Conservation (phyloP, 768 basidiomycete species). For the Ramaria sp. region DNA sequence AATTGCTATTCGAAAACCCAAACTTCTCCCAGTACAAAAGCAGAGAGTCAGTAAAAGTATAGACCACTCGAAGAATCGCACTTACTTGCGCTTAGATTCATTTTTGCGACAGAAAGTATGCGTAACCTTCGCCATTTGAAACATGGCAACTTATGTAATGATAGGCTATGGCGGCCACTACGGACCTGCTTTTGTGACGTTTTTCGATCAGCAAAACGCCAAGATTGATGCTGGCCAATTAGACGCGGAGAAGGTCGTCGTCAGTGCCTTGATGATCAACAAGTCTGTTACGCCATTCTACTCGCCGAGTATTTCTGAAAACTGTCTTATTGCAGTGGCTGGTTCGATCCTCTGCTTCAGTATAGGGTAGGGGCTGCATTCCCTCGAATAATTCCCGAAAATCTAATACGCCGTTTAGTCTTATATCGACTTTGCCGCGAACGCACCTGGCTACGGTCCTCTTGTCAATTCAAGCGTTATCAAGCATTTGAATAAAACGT, state of each 20-base stretch:
- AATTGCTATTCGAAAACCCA: constrained; percentile 47
- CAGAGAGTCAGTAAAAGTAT: constrained; percentile 27
- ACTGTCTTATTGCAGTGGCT: constrained; percentile 31
- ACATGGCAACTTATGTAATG: not conserved
- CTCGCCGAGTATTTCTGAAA: not conserved
- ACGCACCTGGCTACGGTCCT: constrained; percentile 59
- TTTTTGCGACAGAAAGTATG: constrained; percentile 43
- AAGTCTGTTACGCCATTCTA: constrained; percentile 26
- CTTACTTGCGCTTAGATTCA: constrained; percentile 30
- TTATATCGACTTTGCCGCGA: constrained; percentile 45
- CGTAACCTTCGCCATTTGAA: not conserved
- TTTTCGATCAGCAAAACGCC: constrained; percentile 51
- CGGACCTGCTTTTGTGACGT: constrained; percentile 52
- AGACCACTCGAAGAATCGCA: not conserved
- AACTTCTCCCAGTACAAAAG: constrained; percentile 40
- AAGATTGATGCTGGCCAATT: constrained; percentile 34
- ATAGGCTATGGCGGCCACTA: constrained; percentile 57
- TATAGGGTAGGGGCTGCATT: constrained; percentile 17
- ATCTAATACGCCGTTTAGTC: constrained; percentile 22
- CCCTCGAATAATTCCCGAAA: not conserved
- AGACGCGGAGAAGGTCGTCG: constrained; percentile 37
- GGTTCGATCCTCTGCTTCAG: constrained; percentile 57
- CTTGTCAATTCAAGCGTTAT: constrained; percentile 39
- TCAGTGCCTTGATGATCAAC: constrained; percentile 56
- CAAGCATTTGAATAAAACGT: constrained; percentile 35